Evolutionary conservation across 495 filamentous ascomycete species (phyloP).

Genomic region (Wilcoxina mikolae): DNA sequence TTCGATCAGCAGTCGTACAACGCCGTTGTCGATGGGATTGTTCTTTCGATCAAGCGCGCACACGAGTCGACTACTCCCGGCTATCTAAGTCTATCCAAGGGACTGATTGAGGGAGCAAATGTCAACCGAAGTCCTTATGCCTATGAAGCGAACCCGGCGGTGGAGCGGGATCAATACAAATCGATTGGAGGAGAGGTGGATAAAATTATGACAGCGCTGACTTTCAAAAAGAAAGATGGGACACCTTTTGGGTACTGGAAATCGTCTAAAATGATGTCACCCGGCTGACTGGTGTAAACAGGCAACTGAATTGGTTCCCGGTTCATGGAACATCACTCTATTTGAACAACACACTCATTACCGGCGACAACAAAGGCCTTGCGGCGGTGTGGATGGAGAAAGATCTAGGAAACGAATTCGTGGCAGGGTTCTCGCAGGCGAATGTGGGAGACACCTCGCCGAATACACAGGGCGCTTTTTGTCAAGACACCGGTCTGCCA

Average conservation of each 20-base stretch:
- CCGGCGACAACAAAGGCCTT: conserved; percentile 93
- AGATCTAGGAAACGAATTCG: conserved; percentile 50
- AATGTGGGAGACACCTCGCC: conserved; percentile 89
- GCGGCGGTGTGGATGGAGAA: conserved; percentile 78
- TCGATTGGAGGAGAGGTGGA: conserved; percentile 58
- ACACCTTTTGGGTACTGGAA: conserved; percentile 18
- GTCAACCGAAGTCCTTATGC: conserved; percentile 82
- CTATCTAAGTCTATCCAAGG: conserved; percentile 54
- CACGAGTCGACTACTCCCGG: conserved; percentile 62
- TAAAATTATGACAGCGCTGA: conserved; percentile 69
- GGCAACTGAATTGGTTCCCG: conserved; percentile 77
- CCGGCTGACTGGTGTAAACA: conserved; percentile 7
- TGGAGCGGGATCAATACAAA: conserved; percentile 61
- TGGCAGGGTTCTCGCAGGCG: conserved; percentile 88
- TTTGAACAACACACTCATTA: conserved; percentile 81
- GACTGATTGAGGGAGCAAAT: conserved; percentile 66
- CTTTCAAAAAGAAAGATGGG: conserved; percentile 66
- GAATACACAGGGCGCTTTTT: conserved; percentile 73
- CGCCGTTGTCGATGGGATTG: conserved; percentile 76
- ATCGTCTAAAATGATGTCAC: too few species aligned
- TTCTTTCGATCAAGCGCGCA: conserved; percentile 66
- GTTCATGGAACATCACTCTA: conserved; percentile 87
- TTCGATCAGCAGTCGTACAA: conserved; percentile 81
- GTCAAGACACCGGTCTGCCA: conserved; percentile 56
- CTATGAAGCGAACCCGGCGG: conserved; percentile 75